Base-by-base conservation (phyloP, 164 flowering plant species). In the Aristolochia fimbriata region DNA sequence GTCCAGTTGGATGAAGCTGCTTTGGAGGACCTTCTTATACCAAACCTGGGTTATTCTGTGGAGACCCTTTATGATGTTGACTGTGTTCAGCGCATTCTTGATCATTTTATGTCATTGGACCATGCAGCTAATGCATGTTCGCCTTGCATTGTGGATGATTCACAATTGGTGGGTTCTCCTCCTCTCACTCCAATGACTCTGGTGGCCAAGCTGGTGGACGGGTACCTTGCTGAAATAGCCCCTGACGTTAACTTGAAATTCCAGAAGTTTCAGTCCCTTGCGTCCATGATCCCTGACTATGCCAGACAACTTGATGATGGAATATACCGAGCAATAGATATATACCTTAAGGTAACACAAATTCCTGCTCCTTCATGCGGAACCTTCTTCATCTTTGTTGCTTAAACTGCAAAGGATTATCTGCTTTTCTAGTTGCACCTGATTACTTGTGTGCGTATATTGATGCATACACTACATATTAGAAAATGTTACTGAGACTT, bases 241-340 rank as follows among this genome's bases (percentile, higher is more conserved):
- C 74, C 88, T 7, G 96, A 88, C 77, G 83, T 73, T 25, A 85
- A 88, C 68, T 62, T 85, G 68, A 83, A 82, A 70, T 61, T 76
- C 48, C 69, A 73, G 0, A 85, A 84, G 50, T 88, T 88, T 72
- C 92, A 81, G 74, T 65, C 83, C 0, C 82, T 85, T 19, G 96
- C 86, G 55, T 85, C 80, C 53, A 75, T 59, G 11, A 74, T 88
- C 50, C 96, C 96, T 52, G 96, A 88, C 19, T 81, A 77, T 79
- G 92, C 90, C 25, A 82, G 96, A 68, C 74, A 80, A 15, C 67
- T 81, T 6, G 83, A 83, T 69, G 92, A 88, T 78, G 96, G 86
- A 52, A 73, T 88, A 33, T 88, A 88, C 77, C 88, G 85, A 25
- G 91, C 92, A 3, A 80, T 88, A 33, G 96, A 85, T 58, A 78